Conservation (phyloP, 768 basidiomycete species). For the Tulasnella sp. region DNA sequence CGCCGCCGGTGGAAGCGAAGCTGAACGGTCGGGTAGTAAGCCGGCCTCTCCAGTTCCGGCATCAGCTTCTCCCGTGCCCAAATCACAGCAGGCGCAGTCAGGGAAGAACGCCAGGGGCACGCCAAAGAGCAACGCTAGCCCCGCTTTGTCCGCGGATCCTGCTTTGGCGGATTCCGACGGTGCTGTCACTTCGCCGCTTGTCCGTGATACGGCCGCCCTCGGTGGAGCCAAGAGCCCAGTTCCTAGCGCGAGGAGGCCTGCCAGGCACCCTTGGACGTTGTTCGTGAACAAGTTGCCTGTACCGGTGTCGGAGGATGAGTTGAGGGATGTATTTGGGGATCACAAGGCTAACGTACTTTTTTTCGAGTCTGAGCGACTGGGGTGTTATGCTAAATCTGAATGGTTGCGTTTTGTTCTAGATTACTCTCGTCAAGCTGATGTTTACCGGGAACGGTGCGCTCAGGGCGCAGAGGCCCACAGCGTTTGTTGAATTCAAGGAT, state of each 20-base stretch:
- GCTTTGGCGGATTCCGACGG: constrained; percentile 6
- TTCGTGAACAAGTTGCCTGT: constrained; percentile 59
- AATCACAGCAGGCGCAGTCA: neutral
- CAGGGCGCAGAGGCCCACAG: constrained; percentile 42
- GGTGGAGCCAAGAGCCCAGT: constrained; percentile 41
- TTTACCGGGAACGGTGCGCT: constrained; percentile 29
- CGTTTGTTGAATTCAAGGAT: constrained; percentile 85
- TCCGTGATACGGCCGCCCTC: neutral
- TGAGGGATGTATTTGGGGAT: constrained; percentile 70
- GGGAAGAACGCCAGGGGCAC: neutral
- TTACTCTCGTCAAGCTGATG: constrained; percentile 61
- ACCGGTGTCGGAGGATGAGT: constrained; percentile 51
- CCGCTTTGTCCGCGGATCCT: neutral
- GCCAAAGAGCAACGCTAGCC: constrained; percentile 1
- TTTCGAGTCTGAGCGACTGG: neutral
- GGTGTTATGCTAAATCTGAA: neutral
- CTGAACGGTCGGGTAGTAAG: constrained; percentile 29
- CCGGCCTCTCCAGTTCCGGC: constrained; percentile 21
- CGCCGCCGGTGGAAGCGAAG: constrained; percentile 30
- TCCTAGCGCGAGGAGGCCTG: constrained; percentile 61
- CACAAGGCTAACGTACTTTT: constrained; percentile 46
- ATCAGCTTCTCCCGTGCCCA: neutral
- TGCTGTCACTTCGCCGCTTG: neutral
- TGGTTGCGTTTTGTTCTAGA: constrained; percentile 36
- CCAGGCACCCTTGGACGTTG: constrained; percentile 75